A percentile compares a stretch with the other conserved stretches of the same genome.
Conservation (phyloP, 2,329 filamentous ascomycete species). For the Fusarium heterosporum region DNA sequence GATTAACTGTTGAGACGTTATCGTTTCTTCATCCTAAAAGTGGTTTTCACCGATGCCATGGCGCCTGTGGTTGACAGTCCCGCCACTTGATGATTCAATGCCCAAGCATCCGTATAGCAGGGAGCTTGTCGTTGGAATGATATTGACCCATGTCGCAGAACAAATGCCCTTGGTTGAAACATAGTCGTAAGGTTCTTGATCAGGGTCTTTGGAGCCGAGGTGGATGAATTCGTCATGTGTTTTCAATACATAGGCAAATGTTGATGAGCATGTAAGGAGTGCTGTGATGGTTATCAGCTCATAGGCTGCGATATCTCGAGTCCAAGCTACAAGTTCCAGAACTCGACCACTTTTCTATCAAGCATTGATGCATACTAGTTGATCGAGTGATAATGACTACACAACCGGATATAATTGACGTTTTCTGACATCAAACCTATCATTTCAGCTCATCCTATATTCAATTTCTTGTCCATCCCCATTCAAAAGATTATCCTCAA, state of each 20-base stretch:
- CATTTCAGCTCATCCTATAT: slow-evolving; percentile 20
- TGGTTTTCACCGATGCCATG: neutral
- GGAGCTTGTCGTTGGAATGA: slow-evolving; percentile 34
- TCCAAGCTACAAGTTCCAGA: neutral
- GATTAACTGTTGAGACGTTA: slow-evolving; percentile 7
- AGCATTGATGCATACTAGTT: neutral
- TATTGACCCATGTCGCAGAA: slow-evolving; percentile 33
- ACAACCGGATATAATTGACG: slow-evolving; percentile 15
- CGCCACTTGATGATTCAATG: slow-evolving; percentile 14
- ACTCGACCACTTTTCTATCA: neutral
- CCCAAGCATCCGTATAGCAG: slow-evolving; percentile 1
- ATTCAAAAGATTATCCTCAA: slow-evolving; percentile 25
- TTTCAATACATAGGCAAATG: neutral
- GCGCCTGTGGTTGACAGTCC: neutral
- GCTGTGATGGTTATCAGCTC: slow-evolving; percentile 7
- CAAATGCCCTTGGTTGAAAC: slow-evolving; percentile 4
- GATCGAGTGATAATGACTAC: neutral
- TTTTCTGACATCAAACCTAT: slow-evolving; percentile 16
- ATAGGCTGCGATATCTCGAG: neutral
- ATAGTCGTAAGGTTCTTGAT: slow-evolving; percentile 5
- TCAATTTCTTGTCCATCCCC: slow-evolving; percentile 26
- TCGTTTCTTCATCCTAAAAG: slow-evolving; percentile 2
- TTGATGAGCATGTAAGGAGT: slow-evolving; percentile 26
- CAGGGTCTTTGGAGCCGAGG: slow-evolving; percentile 17
- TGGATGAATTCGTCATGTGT: slow-evolving; percentile 25